Evolutionary conservation across 345 rosid genomes (phyloP).

Genomic region (Sisymbrium altissimum): DNA sequence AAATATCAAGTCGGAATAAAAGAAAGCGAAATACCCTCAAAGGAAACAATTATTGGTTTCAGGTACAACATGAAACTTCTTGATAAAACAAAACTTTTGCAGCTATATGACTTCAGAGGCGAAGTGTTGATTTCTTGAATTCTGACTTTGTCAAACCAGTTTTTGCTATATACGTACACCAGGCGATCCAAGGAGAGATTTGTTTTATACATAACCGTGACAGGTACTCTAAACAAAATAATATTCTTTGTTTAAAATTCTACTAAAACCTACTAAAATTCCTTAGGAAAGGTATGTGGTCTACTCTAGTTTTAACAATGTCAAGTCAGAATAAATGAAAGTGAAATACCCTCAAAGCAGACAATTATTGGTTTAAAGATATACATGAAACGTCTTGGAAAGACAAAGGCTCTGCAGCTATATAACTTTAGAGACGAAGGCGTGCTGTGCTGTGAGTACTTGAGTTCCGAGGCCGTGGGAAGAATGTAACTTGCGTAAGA

Average conservation of each 20-base stretch:
- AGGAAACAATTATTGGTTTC: neutral
- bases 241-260: neutral
- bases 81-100: neutral
- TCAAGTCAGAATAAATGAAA: neutral
- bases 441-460: neutral
- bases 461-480: neutral
- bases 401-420: neutral
- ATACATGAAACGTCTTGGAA: neutral
- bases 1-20: conserved; percentile 1
- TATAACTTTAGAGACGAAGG: neutral
- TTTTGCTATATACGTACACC: neutral
- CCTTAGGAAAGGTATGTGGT: neutral
- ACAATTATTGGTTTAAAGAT: neutral
- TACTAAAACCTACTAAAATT: neutral
- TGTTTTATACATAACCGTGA: neutral
- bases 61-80: neutral
- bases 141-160: neutral
- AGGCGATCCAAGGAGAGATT: neutral
- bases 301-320: neutral
- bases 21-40: neutral
- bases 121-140: neutral
- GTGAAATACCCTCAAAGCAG: neutral
- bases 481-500: neutral
- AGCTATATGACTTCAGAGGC: neutral
- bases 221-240: conserved; percentile 1